Conservation (phyloP, 768 basidiomycete genomes). For the Phylloporus arenicola region DNA sequence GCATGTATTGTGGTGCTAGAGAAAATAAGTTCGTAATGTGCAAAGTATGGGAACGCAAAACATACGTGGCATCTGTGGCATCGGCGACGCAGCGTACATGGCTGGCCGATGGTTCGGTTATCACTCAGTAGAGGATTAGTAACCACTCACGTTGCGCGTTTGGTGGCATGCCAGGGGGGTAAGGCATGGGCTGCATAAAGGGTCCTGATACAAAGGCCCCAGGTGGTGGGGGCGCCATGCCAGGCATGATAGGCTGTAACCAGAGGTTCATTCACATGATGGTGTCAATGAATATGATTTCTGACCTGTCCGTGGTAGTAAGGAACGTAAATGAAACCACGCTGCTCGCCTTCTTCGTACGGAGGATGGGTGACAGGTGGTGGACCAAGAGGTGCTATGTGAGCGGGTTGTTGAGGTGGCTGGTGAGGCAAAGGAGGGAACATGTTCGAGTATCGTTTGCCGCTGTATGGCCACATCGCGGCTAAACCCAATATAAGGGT, state of each 20-base stretch:
- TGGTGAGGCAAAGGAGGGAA: slow-evolving; percentile 61
- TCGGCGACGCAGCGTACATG: slow-evolving; percentile 77
- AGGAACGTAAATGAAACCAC: slow-evolving; percentile 67
- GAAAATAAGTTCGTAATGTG: background rate
- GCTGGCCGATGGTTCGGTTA: slow-evolving; percentile 35
- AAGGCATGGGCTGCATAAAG: slow-evolving; percentile 83
- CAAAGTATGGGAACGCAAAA: slow-evolving; percentile 12
- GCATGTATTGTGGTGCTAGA: slow-evolving; percentile 74
- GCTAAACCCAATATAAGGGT: slow-evolving; percentile 36
- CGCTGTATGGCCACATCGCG: slow-evolving; percentile 81
- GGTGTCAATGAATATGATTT: background rate
- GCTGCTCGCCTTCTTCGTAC: slow-evolving; percentile 73
- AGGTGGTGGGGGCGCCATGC: slow-evolving; percentile 77
- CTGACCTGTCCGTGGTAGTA: slow-evolving; percentile 76
- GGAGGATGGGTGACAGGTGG: slow-evolving; percentile 68
- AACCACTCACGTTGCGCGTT: slow-evolving; percentile 48
- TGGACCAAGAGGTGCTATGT: slow-evolving; percentile 61
- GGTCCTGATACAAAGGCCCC: slow-evolving; percentile 74
- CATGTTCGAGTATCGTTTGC: slow-evolving; percentile 78
- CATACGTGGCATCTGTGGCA: slow-evolving; percentile 88
- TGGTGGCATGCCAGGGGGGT: slow-evolving; percentile 74
- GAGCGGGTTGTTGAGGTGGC: slow-evolving; percentile 60
- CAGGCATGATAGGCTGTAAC: slow-evolving; percentile 73
- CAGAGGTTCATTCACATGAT: slow-evolving; percentile 2
- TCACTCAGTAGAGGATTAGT: background rate